Conservation (phyloP, 108 stramenopile genomes). For the Stephanodiscus minutulus region DNA sequence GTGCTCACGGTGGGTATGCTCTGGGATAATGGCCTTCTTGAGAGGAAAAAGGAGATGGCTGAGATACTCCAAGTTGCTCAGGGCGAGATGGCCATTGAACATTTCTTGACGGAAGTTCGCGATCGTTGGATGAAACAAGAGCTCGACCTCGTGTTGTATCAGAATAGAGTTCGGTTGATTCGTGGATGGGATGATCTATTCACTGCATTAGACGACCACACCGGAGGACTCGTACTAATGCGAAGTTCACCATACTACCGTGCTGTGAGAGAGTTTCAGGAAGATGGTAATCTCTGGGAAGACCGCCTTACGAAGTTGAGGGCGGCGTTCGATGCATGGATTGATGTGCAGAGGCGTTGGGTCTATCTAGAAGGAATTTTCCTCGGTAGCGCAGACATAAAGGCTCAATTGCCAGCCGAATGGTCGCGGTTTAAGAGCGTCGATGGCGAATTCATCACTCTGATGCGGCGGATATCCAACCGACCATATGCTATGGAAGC, state of each 20-base stretch:
- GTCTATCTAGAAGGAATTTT: slow-evolving; percentile 97
- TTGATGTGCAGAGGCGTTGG: slow-evolving; percentile 97
- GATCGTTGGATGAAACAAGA: slow-evolving; percentile 94
- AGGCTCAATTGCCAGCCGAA: slow-evolving; percentile 94
- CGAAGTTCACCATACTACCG: slow-evolving; percentile 94
- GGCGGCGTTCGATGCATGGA: slow-evolving; percentile 94
- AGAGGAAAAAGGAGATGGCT: slow-evolving; percentile 82
- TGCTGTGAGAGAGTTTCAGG: slow-evolving; percentile 93
- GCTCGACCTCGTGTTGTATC: slow-evolving; percentile 92
- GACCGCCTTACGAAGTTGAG: slow-evolving; percentile 90
- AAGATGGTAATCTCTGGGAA: slow-evolving; percentile 95
- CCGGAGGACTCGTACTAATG: slow-evolving; percentile 91
- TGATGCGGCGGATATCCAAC: slow-evolving; percentile 89
- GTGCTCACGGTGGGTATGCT: slow-evolving; percentile 92
- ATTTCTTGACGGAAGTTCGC: slow-evolving; percentile 93
- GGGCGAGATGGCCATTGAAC: slow-evolving; percentile 98
- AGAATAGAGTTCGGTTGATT: slow-evolving; percentile 93
- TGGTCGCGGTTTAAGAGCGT: slow-evolving; percentile 96
- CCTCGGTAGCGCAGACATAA: slow-evolving; percentile 93
- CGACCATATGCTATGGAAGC: slow-evolving; percentile 90
- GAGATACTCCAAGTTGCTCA: slow-evolving; percentile 93
- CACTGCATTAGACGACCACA: slow-evolving; percentile 95
- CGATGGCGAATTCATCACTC: slow-evolving; percentile 90
- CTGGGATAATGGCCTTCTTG: slow-evolving; percentile 89
- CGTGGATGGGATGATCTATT: slow-evolving; percentile 96